Conservation (phyloP, 441 rosid species). For the Pelargonium fulgidum region DNA sequence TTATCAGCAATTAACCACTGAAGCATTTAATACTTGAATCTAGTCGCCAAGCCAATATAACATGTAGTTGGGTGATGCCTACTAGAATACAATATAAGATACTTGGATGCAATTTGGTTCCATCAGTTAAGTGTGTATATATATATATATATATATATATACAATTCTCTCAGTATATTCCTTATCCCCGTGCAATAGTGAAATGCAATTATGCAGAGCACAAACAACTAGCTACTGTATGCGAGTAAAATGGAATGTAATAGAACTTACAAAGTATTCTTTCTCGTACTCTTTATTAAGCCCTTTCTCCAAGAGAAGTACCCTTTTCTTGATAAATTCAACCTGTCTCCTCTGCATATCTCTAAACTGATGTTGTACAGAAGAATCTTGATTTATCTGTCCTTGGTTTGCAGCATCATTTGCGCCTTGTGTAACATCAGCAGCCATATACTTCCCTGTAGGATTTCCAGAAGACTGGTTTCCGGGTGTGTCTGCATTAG, state of each 20-base stretch:
- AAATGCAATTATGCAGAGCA: slow-evolving; percentile 3
- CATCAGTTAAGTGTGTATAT: no score
- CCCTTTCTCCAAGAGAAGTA: slow-evolving; percentile 86
- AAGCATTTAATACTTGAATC: no score
- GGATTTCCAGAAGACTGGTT: slow-evolving; percentile 47
- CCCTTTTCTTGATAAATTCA: slow-evolving; percentile 92
- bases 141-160: no score
- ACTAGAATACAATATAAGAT: no score
- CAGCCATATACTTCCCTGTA: slow-evolving; percentile 37
- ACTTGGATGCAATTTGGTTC: no score
- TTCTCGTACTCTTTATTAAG: slow-evolving; percentile 66
- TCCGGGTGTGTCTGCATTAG: slow-evolving; percentile 40
- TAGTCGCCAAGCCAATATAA: no score
- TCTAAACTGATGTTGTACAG: slow-evolving; percentile 57
- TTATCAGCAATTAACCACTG: no score
- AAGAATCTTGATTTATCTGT: slow-evolving; percentile 44
- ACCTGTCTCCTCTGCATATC: slow-evolving; percentile 94
- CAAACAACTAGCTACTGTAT: background rate
- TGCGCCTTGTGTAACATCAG: slow-evolving; percentile 44
- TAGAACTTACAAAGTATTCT: slow-evolving; percentile 54
- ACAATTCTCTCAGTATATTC: background rate
- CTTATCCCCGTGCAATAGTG: background rate
- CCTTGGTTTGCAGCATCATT: slow-evolving; percentile 32
- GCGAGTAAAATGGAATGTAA: slow-evolving; percentile 1
- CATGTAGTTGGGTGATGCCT: no score